Evolutionary conservation across 208 protist genomes (phyloP).

Genomic region (Acanthamoeba royreba): DNA sequence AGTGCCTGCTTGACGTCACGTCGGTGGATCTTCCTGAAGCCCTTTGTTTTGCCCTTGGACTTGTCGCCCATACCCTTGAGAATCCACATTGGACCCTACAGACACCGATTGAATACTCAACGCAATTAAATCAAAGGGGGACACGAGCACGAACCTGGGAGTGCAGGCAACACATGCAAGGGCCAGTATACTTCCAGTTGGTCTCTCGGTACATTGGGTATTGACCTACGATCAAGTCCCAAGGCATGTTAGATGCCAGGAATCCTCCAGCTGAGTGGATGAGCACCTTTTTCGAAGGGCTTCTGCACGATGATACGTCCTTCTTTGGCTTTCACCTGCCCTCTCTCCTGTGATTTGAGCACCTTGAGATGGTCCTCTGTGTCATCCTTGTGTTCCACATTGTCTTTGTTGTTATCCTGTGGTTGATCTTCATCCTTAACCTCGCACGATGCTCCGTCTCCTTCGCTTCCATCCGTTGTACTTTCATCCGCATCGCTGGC

Average conservation of each 20-base stretch:
- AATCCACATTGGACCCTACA: not conserved
- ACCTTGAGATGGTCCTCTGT: not conserved
- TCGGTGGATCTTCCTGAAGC: not conserved
- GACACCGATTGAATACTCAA: not conserved
- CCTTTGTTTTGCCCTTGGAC: conserved; percentile 30
- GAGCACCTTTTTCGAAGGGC: conserved; percentile 14
- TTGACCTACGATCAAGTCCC: not conserved
- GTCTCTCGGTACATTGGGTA: conserved; percentile 41
- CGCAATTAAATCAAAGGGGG: not conserved
- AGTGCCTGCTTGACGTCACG: not conserved
- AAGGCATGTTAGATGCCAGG: not conserved
- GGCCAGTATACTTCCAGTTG: conserved; percentile 45
- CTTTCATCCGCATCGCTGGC: not conserved
- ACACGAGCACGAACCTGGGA: not conserved
- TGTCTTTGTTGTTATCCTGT: not conserved
- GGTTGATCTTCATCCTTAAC: not conserved
- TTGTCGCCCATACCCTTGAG: conserved; percentile 35
- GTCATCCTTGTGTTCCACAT: not conserved
- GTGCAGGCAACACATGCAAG: conserved; percentile 28
- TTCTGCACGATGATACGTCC: conserved; percentile 14
- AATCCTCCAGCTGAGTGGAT: not conserved
- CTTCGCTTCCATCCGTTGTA: not conserved
- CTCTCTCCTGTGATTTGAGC: not conserved
- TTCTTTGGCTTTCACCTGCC: not conserved
- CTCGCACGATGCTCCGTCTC: no score